These are phyloP conservation scores for Phytopythium montanum DNA, from an alignment of 352 stramenopile genomes.

Conservation along the genomic window DNA sequence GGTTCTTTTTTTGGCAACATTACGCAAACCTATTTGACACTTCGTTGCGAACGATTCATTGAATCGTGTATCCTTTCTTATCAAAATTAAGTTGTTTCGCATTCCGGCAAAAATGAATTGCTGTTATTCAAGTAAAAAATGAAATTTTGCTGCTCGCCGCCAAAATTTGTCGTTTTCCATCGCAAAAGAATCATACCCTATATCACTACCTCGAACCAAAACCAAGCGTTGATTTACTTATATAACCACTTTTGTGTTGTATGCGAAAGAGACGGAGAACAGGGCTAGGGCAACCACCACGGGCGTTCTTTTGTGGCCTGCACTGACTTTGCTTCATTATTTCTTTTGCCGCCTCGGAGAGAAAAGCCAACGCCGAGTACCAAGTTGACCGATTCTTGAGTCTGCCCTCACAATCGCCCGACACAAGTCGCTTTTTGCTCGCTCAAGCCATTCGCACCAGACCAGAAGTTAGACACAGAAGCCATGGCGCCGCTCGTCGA, in stretches of 20 bases:
- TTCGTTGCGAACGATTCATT: too few species aligned
- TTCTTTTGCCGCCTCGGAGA: conserved; percentile 2
- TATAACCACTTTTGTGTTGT: background rate
- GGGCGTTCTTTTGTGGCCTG: conserved; percentile 3
- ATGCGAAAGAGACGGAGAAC: conserved; percentile 4
- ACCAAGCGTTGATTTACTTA: background rate
- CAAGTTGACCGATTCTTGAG: background rate
- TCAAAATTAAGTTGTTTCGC: background rate
- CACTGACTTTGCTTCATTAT: conserved; percentile 9
- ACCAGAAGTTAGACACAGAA: background rate
- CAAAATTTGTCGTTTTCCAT: too few species aligned
- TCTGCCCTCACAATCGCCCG: background rate
- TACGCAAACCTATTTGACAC: too few species aligned
- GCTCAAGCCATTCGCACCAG: background rate
- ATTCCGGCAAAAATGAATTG: background rate
- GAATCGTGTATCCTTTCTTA: background rate
- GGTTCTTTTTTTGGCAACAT: conserved; percentile 8
- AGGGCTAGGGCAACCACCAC: background rate
- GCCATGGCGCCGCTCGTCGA: conserved; percentile 31
- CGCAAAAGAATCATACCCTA: too few species aligned
- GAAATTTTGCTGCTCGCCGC: too few species aligned
- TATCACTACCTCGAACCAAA: background rate
- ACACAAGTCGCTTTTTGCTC: background rate
- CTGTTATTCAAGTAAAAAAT: too few species aligned
- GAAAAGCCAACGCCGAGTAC: background rate